phyloP scores from a whole-genome alignment of 164 flowering plant species.

The Umbellularia californica region DNA sequence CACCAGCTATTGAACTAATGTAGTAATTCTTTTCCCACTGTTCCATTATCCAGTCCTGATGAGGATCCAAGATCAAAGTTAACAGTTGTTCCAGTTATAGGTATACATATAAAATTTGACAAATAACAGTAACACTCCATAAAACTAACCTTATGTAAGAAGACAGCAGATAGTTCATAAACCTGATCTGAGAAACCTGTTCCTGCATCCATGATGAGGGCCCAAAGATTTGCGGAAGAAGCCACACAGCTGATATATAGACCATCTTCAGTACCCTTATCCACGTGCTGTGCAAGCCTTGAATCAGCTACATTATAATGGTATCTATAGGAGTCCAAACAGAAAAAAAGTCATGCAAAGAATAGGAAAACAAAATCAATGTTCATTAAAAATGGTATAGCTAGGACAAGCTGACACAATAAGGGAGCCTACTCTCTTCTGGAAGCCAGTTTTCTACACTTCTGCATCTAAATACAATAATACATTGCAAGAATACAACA shows the following conservation, averaged over 20 bases:
- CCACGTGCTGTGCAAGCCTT: slow-evolving; percentile 72
- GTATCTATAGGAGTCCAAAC: slow-evolving; percentile 43
- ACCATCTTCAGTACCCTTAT: slow-evolving; percentile 89
- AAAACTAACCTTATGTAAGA: slow-evolving; percentile 64
- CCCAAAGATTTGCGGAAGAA: slow-evolving; percentile 75
- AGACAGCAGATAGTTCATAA: slow-evolving; percentile 65
- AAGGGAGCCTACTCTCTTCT: background rate
- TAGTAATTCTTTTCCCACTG: slow-evolving; percentile 91
- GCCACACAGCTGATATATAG: slow-evolving; percentile 78
- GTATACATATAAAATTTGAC: background rate
- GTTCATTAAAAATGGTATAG: background rate
- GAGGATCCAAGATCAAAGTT: slow-evolving; percentile 4
- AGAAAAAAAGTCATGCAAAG: background rate
- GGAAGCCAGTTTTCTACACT: background rate
- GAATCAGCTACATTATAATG: slow-evolving; percentile 91
- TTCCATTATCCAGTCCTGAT: slow-evolving; percentile 95
- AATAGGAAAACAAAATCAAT: background rate
- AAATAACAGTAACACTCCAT: background rate
- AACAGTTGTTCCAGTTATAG: slow-evolving; percentile 1
- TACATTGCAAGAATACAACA: background rate
- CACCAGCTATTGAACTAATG: slow-evolving; percentile 87
- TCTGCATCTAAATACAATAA: background rate
- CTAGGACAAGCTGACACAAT: background rate
- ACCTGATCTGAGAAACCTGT: slow-evolving; percentile 76
- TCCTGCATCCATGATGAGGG: slow-evolving; percentile 92